phyloP scores from a whole-genome alignment of 169 alveolate genomes.

The Plasmodium gaboni region DNA sequence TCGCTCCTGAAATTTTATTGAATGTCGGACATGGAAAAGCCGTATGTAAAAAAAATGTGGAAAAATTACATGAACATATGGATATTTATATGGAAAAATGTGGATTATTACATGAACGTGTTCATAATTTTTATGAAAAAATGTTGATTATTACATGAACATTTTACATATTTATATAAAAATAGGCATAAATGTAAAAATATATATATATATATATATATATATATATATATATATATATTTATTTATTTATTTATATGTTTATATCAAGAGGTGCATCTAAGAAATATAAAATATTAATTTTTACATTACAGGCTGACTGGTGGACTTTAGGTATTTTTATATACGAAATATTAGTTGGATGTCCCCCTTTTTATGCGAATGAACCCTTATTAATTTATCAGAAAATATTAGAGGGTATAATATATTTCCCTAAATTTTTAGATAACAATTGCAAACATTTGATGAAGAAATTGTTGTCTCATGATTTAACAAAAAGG shows the following conservation, averaged over 20 bases:
- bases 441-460: slow-evolving; percentile 92
- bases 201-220: neutral
- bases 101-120: neutral
- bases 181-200: neutral
- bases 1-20: slow-evolving; percentile 99
- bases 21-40: slow-evolving; percentile 97
- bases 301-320: slow-evolving; percentile 81
- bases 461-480: slow-evolving; percentile 93
- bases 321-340: slow-evolving; percentile 99
- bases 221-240: neutral
- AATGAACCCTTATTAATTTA: slow-evolving; percentile 98
- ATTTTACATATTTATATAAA: neutral
- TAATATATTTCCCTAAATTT: slow-evolving; percentile 94
- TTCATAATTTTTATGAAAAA: too few relatives aligned
- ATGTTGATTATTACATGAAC: too few relatives aligned
- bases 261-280: too few relatives aligned
- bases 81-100: neutral
- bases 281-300: too few relatives aligned
- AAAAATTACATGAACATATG: neutral
- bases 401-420: slow-evolving; percentile 96
- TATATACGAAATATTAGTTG: slow-evolving; percentile 98
- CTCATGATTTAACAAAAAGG: slow-evolving; percentile 95
- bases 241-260: neutral
- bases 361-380: slow-evolving; percentile 98
- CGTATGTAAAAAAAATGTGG: slow-evolving; percentile 77